Conservation (phyloP, 1,139 yeast genomes). For the Kurtzmaniella quercitrusa region DNA sequence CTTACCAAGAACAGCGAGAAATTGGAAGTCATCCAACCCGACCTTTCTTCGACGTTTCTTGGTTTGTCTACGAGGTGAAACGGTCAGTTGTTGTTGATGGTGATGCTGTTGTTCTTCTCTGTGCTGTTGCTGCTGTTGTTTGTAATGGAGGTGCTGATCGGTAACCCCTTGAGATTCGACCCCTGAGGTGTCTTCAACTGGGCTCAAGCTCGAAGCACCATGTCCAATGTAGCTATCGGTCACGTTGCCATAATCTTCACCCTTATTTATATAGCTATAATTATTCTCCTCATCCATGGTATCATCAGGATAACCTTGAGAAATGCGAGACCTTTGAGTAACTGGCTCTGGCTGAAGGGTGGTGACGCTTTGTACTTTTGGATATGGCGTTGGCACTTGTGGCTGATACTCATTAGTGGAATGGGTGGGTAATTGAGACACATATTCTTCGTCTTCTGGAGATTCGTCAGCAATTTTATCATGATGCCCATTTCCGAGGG, state of each 20-base stretch:
- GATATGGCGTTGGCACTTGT: conserved; percentile 28
- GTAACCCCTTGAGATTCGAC: conserved; percentile 17
- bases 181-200: background rate
- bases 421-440: conserved; percentile 32
- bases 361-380: conserved; percentile 7
- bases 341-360: background rate
- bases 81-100: conserved; percentile 4
- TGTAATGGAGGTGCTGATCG: conserved; percentile 10
- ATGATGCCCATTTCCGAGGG: background rate
- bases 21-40: conserved; percentile 91
- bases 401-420: conserved; percentile 29
- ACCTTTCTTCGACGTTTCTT: conserved; percentile 58
- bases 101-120: conserved; percentile 12
- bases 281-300: background rate
- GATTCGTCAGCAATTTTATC: background rate
- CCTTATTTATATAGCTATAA: background rate
- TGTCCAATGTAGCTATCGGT: background rate
- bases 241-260: background rate
- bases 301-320: background rate
- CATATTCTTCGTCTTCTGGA: conserved; percentile 24
- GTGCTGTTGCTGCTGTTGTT: conserved; percentile 13
- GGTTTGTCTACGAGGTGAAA: conserved; percentile 20
- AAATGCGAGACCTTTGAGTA: background rate
- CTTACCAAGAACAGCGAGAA: conserved; percentile 90
- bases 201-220: background rate